These are phyloP conservation scores for Prunus davidiana DNA, from an alignment of 306 rosid species.

Conservation along the genomic window DNA sequence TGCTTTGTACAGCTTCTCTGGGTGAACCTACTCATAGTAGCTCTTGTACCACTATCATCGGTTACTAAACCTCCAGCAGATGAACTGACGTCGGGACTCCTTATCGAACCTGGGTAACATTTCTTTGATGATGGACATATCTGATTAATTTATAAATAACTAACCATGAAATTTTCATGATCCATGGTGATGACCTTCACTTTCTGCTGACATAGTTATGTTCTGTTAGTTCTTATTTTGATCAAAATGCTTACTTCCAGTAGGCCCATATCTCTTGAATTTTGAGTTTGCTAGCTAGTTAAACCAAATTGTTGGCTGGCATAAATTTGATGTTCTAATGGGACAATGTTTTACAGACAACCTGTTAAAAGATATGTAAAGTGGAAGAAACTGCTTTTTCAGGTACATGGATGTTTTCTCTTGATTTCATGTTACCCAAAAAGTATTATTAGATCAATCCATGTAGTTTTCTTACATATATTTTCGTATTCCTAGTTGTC, in stretches of 20 bases:
- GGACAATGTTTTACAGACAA: slow-evolving; percentile 47
- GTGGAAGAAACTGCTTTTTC: slow-evolving; percentile 76
- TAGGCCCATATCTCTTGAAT: not conserved
- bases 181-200: no score
- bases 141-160: no score
- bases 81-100: slow-evolving; percentile 63
- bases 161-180: no score
- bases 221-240: no score
- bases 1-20: slow-evolving; percentile 67
- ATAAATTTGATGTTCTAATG: not conserved
- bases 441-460: no score
- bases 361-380: slow-evolving; percentile 64
- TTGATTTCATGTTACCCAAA: no score
- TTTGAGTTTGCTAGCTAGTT: not conserved
- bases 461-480: no score
- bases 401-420: slow-evolving; percentile 37
- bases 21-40: slow-evolving; percentile 89
- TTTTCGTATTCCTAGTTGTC: not conserved
- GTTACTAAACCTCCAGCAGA: slow-evolving; percentile 86
- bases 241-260: not conserved
- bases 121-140: not conserved
- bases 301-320: not conserved
- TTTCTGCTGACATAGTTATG: no score
- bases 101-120: slow-evolving; percentile 62
- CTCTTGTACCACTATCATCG: slow-evolving; percentile 81